These are phyloP conservation scores for Synchytrium microbalum DNA, from an alignment of 371 early-diverging fungal genomes.

Conservation along the genomic window DNA sequence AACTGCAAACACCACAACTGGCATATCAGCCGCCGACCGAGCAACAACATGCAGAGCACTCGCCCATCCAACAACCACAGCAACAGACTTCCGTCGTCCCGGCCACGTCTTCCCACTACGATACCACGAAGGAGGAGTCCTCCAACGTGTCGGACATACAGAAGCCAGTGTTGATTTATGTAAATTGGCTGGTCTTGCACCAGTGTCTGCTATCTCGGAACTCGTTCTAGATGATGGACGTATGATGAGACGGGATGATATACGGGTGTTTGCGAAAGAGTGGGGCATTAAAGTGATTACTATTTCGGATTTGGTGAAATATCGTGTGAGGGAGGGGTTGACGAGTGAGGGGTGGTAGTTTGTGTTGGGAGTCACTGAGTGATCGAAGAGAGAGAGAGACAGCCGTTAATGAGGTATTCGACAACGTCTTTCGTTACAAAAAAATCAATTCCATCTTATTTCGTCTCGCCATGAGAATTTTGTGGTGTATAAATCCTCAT, in stretches of 20 bases:
- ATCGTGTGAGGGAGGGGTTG: constrained; percentile 25
- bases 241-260: constrained; percentile 91
- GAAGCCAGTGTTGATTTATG: constrained; percentile 90
- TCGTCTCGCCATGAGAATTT: no score
- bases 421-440: no score
- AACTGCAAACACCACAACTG: constrained; percentile 70
- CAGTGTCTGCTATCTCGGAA: constrained; percentile 88
- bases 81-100: constrained; percentile 75
- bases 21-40: constrained; percentile 90
- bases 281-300: constrained; percentile 80
- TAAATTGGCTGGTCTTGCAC: constrained; percentile 66
- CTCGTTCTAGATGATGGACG: constrained; percentile 85
- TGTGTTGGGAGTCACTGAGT: not conserved
- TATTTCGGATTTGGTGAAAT: constrained; percentile 75
- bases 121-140: constrained; percentile 66
- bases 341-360: not conserved
- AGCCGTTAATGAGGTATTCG: no score
- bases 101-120: constrained; percentile 93
- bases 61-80: constrained; percentile 58
- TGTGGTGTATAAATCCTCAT: no score
- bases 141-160: constrained; percentile 85
- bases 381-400: no score
- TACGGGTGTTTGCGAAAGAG: constrained; percentile 68
- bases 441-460: no score
- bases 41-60: constrained; percentile 69